Evolutionary conservation across 1,284 basidiomycete genomes (phyloP).

Genomic region (Tylopilus sp.): DNA sequence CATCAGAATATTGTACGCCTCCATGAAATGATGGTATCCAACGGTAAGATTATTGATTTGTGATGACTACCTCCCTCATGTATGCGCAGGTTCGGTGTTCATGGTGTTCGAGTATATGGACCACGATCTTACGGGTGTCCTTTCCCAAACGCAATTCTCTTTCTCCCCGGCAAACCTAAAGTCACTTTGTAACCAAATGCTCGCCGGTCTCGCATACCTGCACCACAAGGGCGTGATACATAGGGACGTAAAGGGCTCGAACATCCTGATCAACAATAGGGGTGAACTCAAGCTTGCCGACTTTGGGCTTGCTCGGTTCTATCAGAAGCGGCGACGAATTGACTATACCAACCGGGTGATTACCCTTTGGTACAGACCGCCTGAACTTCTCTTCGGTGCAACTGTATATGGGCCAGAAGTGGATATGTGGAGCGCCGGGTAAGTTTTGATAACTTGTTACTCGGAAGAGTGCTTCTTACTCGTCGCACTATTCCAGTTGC

Average conservation of each 20-base stretch:
- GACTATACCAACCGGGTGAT: constrained; percentile 99
- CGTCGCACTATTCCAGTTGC: constrained; percentile 54
- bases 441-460: constrained; percentile 10
- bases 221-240: constrained; percentile 95
- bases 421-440: constrained; percentile 99
- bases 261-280: constrained; percentile 89
- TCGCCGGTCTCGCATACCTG: constrained; percentile 87
- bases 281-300: constrained; percentile 96
- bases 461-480: background rate
- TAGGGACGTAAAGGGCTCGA: constrained; percentile 97
- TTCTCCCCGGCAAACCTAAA: constrained; percentile 90
- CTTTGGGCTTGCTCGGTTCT: constrained; percentile 96
- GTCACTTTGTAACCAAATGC: constrained; percentile 92
- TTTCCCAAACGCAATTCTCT: constrained; percentile 83
- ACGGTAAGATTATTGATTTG: constrained; percentile 53
- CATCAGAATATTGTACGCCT: constrained; percentile 89
- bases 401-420: constrained; percentile 97
- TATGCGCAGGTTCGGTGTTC: constrained; percentile 76
- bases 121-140: constrained; percentile 93
- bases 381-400: constrained; percentile 92
- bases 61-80: constrained; percentile 10
- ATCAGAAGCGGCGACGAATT: constrained; percentile 81
- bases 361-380: constrained; percentile 97
- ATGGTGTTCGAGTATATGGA: constrained; percentile 99
- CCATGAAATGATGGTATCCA: constrained; percentile 98